Evolutionary conservation across 768 basidiomycete genomes (phyloP).

Genomic region (Boletus vinaceobasis): DNA sequence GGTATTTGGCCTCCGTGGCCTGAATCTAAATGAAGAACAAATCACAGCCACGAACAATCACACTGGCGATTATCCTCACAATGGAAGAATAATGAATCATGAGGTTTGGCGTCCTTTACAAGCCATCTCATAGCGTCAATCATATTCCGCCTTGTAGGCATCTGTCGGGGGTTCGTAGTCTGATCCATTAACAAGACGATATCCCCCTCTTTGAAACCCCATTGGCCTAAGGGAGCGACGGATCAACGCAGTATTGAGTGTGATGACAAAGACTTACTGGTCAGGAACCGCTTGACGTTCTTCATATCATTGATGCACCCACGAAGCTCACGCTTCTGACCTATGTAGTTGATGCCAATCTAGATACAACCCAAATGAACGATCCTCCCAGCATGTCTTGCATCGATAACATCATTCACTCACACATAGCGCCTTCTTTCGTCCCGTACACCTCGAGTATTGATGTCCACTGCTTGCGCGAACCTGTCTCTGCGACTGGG

Average conservation of each 20-base stretch:
- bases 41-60: background rate
- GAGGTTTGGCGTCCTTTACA: conserved; percentile 59
- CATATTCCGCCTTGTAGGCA: conserved; percentile 54
- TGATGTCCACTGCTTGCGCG: conserved; percentile 23
- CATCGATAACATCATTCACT: conserved; percentile 12
- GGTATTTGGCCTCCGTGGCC: conserved; percentile 93
- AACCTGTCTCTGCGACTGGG: conserved; percentile 2
- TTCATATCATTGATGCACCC: conserved; percentile 84
- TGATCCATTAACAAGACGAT: conserved; percentile 58
- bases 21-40: conserved; percentile 53
- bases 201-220: conserved; percentile 49
- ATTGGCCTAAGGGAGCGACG: conserved; percentile 31
- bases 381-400: background rate
- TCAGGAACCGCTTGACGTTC: conserved; percentile 66
- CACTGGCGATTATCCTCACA: conserved; percentile 33
- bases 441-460: conserved; percentile 50
- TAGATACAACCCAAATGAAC: conserved; percentile 21
- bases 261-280: conserved; percentile 37
- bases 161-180: conserved; percentile 37
- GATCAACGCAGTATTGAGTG: background rate
- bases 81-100: conserved; percentile 79
- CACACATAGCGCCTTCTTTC: conserved; percentile 49
- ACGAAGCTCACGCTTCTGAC: conserved; percentile 56
- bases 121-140: conserved; percentile 63
- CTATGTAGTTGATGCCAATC: conserved; percentile 81